Evolutionary conservation across 2,329 filamentous ascomycete genomes (phyloP).

Genomic region (Chaetomium sp.): DNA sequence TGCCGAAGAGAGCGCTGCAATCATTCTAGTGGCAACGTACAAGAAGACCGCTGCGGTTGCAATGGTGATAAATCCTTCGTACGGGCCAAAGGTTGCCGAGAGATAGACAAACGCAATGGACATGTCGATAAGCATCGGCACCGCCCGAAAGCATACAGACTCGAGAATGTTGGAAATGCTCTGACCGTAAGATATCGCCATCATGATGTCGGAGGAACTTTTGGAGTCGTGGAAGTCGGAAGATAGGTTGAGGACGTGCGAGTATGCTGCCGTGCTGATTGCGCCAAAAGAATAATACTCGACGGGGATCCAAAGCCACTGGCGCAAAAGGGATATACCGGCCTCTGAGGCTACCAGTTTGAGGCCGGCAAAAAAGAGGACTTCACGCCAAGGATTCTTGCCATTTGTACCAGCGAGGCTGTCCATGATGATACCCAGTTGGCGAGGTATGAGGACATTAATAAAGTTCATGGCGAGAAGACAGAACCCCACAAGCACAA

Average conservation of each 20-base stretch:
- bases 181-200: conserved; percentile 49
- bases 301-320: conserved; percentile 53
- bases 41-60: conserved; percentile 52
- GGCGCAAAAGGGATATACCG: conserved; percentile 46
- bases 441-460: conserved; percentile 72
- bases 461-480: conserved; percentile 65
- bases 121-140: conserved; percentile 56
- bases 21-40: conserved; percentile 46
- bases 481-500: conserved; percentile 59
- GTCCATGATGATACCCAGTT: conserved; percentile 73
- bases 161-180: conserved; percentile 52
- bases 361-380: conserved; percentile 45
- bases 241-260: conserved; percentile 54
- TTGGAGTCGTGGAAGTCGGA: conserved; percentile 57
- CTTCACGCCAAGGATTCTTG: conserved; percentile 46
- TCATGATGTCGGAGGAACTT: conserved; percentile 51
- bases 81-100: conserved; percentile 51
- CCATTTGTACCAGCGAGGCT: conserved; percentile 48
- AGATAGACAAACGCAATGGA: conserved; percentile 54
- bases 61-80: conserved; percentile 57
- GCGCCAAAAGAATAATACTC: conserved; percentile 51
- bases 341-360: conserved; percentile 49
- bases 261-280: conserved; percentile 49
- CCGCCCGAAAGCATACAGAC: conserved; percentile 49
- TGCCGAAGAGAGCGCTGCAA: conserved; percentile 42